These are phyloP conservation scores for Immersiporthe knoxdaviesiana DNA, from an alignment of 2,329 filamentous ascomycete genomes.

Conservation along the genomic window DNA sequence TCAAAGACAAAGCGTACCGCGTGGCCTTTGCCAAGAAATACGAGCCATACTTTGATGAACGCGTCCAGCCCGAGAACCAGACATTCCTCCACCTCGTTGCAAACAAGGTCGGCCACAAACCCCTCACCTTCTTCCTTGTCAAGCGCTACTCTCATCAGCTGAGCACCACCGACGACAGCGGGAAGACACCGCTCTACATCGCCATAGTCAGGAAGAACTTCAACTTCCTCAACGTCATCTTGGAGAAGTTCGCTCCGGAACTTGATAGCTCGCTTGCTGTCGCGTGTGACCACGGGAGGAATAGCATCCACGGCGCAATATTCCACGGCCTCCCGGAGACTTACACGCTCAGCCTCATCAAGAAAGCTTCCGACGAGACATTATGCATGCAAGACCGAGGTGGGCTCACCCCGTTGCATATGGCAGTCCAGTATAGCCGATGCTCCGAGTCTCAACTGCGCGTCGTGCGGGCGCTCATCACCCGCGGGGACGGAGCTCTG, in stretches of 20 bases:
- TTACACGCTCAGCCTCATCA: not conserved
- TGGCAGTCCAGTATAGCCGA: constrained; percentile 3
- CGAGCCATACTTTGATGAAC: not conserved
- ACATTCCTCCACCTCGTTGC: constrained; percentile 9
- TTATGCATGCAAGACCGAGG: constrained; percentile 1
- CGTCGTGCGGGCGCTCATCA: not conserved
- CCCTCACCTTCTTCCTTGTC: constrained; percentile 4
- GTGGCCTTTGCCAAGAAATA: not conserved
- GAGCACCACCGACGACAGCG: constrained; percentile 25
- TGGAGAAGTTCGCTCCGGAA: constrained; percentile 23
- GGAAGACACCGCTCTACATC: constrained; percentile 32
- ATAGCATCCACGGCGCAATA: constrained; percentile 12
- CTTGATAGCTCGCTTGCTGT: constrained; percentile 21
- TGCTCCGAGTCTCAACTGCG: constrained; percentile 2
- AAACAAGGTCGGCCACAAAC: not conserved
- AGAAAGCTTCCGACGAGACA: not conserved
- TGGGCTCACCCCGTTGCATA: constrained; percentile 3
- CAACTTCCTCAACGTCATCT: constrained; percentile 26
- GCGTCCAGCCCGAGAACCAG: constrained; percentile 5
- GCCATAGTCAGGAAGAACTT: constrained; percentile 29
- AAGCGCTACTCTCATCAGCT: constrained; percentile 18
- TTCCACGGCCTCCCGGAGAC: not conserved
- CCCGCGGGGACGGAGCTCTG: not conserved
- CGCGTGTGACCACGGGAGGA: not conserved
- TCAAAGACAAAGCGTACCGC: not conserved